Base-by-base conservation (phyloP, 2,329 filamentous ascomycete genomes). In the Talaromyces islandicus region DNA sequence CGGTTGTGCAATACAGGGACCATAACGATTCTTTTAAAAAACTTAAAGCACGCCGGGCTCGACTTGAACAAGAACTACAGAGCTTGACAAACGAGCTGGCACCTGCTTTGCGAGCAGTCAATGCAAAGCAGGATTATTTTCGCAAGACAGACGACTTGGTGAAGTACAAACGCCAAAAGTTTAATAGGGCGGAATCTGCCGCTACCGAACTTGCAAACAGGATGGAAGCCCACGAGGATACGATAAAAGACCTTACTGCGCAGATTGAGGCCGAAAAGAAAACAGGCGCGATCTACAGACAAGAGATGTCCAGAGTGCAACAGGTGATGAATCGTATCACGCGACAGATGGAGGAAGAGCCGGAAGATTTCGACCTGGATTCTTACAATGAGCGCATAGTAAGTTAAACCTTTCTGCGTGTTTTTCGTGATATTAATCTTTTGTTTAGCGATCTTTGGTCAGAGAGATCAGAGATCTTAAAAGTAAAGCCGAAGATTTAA, bases 301-400 rank as follows among this genome's bases (percentile, higher is more conserved):
- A 80, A 50, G 83, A 86, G 7, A 64, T 83, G 0, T 72, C 72
- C 14, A 73, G 76, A 24, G 75, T 82, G n/a, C 80, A 81, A 53
- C 79, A 81, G 50, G 81, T 76, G 27, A 86, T 96, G 53, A 83
- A 81, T 2, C 77, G 78, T 7, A 75, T 92, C n/a, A 82, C 89
- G 69, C 85, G 82, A 5, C 81, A 84, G 62, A 74, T 86, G 64
- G 83, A 86, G 60, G 83, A 87, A 50, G 80, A 81, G 12, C 86
- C 88, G 0, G 78, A 82, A 0, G 82, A 87, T 6, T 91, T 94
- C 68, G 86, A 94, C 69, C 74, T 85, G 10, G 78, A 81, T 5
- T 84, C 84, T 4, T 92, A 86, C 77, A 94, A 93, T 65, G 83
- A 85, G 57, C 84, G 84, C 64, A 88, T 92, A 72, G 88, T 90